Evolutionary conservation across 257 asterid species (phyloP), one percentile per base, ranked within the genome.

Genomic region (Osmanthus fragrans): DNA sequence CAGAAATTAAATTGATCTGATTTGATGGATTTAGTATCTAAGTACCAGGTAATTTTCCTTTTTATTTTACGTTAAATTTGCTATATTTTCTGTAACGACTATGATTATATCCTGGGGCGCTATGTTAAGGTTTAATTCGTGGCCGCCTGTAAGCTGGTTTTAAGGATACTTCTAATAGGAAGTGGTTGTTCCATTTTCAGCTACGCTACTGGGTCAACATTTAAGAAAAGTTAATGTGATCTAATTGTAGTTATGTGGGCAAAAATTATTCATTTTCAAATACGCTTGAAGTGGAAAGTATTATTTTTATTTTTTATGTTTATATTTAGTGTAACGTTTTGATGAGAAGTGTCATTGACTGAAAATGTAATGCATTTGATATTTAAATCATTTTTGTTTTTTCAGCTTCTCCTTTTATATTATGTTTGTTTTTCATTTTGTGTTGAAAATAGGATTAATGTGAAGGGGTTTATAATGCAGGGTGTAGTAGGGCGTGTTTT

Each of bases 401-500:
- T 60, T 80, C 21, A 4, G 71, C 70, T 80, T 37, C 68, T 66
- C 21, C 64, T n/a, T 23, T 18, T 36, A 4, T 21, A 5, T 4
- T 72, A 6, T 73, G 71, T 73, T 39, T 40, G 34, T 34, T 34
- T 27, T 77, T 60, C 32, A 27, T 25, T 63, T 51, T 69, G 73
- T 42, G 3, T 32, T 36, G 51, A 27, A 5, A 64, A 29, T 81
- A 83, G 75, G 71, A 49, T 75, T 77, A 11, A 72, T 49, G 79
- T 72, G 49, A 74, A 72, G 64, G 34, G 25, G 12, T 75, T 70
- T 51, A 37, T 81, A 71, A 76, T 85, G 88, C 97, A 92, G 99
- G 99, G 93, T 27, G 97, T 90, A 47, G 94, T 96, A 63, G 96
- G 93, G 34, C 93, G 97, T 56, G 98, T 96, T n/a, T 92, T 96